Conservation (phyloP, 169 alveolate genomes). For the Plasmodium berghei region DNA sequence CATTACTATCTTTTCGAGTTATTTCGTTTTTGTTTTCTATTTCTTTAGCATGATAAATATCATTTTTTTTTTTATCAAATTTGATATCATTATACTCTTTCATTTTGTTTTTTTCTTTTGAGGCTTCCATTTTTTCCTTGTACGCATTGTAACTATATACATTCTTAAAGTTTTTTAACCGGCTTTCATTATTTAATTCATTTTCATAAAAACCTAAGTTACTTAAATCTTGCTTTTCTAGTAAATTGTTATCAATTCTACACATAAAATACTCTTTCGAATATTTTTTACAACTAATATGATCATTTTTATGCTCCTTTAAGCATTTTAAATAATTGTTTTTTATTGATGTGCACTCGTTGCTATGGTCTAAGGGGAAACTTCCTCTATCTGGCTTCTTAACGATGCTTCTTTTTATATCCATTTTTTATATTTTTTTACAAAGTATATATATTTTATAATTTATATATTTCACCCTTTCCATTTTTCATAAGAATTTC, state of each 20-base stretch:
- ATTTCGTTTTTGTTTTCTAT: neutral
- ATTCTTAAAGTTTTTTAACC: conserved; percentile 56
- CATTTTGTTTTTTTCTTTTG: conserved; percentile 4
- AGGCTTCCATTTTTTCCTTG: conserved; percentile 55
- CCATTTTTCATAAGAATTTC: neutral
- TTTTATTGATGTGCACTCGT: conserved; percentile 74
- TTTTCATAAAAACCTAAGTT: conserved; percentile 68
- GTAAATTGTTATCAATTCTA: conserved; percentile 77
- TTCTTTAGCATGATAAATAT: conserved; percentile 3
- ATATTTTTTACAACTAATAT: conserved; percentile 74
- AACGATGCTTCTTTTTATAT: conserved; percentile 53
- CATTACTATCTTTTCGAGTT: conserved; percentile 1
- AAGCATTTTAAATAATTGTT: conserved; percentile 73
- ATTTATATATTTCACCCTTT: neutral
- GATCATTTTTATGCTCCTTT: conserved; percentile 71
- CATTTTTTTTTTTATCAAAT: neutral
- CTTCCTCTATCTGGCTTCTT: conserved; percentile 79
- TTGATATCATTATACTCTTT: neutral
- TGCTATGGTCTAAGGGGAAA: conserved; percentile 76
- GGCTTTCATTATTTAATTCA: conserved; percentile 47
- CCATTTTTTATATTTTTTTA: conserved; percentile 17
- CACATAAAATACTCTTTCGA: conserved; percentile 78
- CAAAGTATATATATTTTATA: neutral
- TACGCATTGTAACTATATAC: conserved; percentile 63
- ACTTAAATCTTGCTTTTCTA: conserved; percentile 62